Evolutionary conservation across 2,329 filamentous ascomycete genomes (phyloP).

Genomic region (Beauveria caledonica): DNA sequence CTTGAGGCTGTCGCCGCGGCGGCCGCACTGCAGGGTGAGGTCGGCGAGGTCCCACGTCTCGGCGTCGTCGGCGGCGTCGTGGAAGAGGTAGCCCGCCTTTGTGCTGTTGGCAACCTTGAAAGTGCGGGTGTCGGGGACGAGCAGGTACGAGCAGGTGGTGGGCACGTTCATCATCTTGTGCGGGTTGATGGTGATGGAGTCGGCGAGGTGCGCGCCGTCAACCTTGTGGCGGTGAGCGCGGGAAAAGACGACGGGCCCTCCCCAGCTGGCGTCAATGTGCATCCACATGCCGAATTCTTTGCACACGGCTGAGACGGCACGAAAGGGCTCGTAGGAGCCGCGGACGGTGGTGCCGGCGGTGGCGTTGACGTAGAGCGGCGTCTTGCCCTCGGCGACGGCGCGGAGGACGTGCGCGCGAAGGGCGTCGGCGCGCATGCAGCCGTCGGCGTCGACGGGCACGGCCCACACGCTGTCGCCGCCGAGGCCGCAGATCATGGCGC

Average conservation of each 20-base stretch:
- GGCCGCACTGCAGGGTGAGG: conserved; percentile 86
- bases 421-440: conserved; percentile 60
- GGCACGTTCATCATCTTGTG: conserved; percentile 97
- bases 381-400: conserved; percentile 60
- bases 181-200: conserved; percentile 82
- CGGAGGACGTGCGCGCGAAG: conserved; percentile 55
- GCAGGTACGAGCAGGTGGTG: conserved; percentile 81
- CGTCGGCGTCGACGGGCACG: conserved; percentile 64
- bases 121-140: conserved; percentile 64
- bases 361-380: conserved; percentile 89
- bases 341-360: conserved; percentile 92
- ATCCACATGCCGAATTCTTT: conserved; percentile 71
- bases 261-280: conserved; percentile 90
- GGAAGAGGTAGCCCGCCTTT: conserved; percentile 79
- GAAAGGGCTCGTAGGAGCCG: conserved; percentile 79
- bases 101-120: conserved; percentile 83
- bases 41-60: conserved; percentile 87
- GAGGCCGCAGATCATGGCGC: conserved; percentile 81
- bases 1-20: conserved; percentile 78
- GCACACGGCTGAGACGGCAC: conserved; percentile 62
- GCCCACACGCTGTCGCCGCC: conserved; percentile 64
- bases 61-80: conserved; percentile 38
- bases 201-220: conserved; percentile 61
- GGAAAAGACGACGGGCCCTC: conserved; percentile 74
- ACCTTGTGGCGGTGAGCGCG: conserved; percentile 55